Conservation (phyloP, 345 rosid genomes). For the Euphorbia peplus region DNA sequence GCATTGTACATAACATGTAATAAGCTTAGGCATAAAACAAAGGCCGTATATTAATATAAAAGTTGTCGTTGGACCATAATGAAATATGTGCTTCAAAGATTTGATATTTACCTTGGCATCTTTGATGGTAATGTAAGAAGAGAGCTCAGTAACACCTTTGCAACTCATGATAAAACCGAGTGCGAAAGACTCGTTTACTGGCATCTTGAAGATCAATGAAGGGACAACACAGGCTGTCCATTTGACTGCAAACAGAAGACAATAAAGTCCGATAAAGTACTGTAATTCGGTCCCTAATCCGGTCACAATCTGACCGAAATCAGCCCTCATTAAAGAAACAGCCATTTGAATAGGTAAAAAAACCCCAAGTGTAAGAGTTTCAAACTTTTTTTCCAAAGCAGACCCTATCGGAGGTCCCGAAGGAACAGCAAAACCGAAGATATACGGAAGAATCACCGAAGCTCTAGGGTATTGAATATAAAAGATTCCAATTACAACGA, state of each 20-base stretch:
- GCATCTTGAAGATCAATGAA: conserved; percentile 12
- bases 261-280: background rate
- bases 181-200: conserved; percentile 29
- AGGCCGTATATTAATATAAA: no score
- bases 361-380: conserved; percentile 24
- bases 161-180: conserved; percentile 32
- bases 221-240: conserved; percentile 22
- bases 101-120: background rate
- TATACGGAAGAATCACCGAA: conserved; percentile 23
- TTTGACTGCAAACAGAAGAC: background rate
- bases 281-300: background rate
- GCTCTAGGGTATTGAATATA: conserved; percentile 2
- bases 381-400: conserved; percentile 29
- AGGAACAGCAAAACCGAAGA: conserved; percentile 43
- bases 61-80: no score
- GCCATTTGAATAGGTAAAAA: conserved; percentile 28
- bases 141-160: conserved; percentile 39
- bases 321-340: conserved; percentile 27
- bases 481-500: background rate
- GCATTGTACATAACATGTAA: background rate
- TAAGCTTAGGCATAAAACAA: no score
- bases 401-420: conserved; percentile 48
- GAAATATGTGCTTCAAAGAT: background rate
- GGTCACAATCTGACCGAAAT: conserved; percentile 5
- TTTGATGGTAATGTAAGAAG: background rate